Evolutionary conservation across 192 early-diverging fungal species (phyloP).

Genomic region (Dimargaris xerosporica): DNA sequence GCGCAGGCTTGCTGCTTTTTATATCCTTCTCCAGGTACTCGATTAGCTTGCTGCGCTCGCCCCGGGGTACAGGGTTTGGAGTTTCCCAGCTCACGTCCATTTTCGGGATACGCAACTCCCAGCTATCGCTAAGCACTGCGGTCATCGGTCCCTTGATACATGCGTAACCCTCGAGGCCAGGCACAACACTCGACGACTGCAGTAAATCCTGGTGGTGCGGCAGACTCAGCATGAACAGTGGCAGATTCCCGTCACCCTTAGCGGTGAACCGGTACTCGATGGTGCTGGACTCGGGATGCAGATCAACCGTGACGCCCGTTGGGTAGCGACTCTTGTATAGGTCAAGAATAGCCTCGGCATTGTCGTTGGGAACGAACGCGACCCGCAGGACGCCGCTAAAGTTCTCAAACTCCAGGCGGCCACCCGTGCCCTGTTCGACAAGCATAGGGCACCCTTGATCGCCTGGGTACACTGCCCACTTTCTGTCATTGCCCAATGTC

Average conservation of each 20-base stretch:
- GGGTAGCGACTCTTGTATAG: conserved; percentile 26
- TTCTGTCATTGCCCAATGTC: no score
- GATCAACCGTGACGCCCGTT: conserved; percentile 17
- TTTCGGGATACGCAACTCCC: conserved; percentile 27
- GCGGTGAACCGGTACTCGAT: conserved; percentile 25
- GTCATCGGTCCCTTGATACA: conserved; percentile 31
- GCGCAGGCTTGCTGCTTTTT: conserved; percentile 12
- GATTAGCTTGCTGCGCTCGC: conserved; percentile 18
- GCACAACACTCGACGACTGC: conserved; percentile 7
- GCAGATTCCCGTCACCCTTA: conserved; percentile 20
- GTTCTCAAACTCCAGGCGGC: no score
- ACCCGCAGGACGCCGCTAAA: conserved; percentile 31
- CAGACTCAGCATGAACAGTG: conserved; percentile 26
- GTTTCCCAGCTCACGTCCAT: conserved; percentile 19
- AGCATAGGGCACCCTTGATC: neutral
- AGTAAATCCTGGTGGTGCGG: conserved; percentile 30
- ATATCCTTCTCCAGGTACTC: conserved; percentile 25
- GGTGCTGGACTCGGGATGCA: neutral
- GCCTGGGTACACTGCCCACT: neutral
- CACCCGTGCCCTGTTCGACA: no score
- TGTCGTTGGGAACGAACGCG: conserved; percentile 15
- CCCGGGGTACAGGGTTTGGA: conserved; percentile 12
- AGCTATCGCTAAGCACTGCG: conserved; percentile 27
- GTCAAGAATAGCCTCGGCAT: conserved; percentile 26
- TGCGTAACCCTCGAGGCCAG: conserved; percentile 24